Evolutionary conservation across 1,284 basidiomycete species (phyloP).

Genomic region (Neonothopanus nambi): DNA sequence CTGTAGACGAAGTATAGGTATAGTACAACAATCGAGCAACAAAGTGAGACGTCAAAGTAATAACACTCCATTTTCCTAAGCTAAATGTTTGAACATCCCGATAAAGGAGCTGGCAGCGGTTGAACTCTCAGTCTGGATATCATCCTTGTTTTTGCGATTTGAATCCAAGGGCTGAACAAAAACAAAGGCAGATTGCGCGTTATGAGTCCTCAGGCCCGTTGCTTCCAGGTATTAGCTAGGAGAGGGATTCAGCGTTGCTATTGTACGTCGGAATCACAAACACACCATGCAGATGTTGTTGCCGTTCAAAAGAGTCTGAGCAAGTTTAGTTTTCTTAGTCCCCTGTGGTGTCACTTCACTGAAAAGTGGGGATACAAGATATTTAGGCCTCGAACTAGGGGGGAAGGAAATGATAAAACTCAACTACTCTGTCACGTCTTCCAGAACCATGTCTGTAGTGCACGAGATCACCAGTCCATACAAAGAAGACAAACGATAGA

Average conservation of each 20-base stretch:
- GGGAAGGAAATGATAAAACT: constrained; percentile 14
- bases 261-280: constrained; percentile 8
- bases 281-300: constrained; percentile 98
- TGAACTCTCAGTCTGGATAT: too few species aligned
- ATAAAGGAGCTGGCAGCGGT: too few species aligned
- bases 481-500: background rate
- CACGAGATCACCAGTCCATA: background rate
- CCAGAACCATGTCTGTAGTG: constrained; percentile 92
- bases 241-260: constrained; percentile 10
- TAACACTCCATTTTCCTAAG: too few species aligned
- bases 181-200: too few species aligned
- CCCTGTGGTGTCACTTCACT: constrained; percentile 89
- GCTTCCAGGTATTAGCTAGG: constrained; percentile 77
- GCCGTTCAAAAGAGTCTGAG: constrained; percentile 93
- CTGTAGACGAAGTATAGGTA: too few species aligned
- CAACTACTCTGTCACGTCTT: constrained; percentile 98
- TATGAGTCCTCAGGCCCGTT: constrained; percentile 65
- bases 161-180: too few species aligned
- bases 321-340: constrained; percentile 78
- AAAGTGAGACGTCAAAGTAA: too few species aligned
- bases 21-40: too few species aligned
- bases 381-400: background rate
- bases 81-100: too few species aligned
- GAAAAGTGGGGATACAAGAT: constrained; percentile 12
- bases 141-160: too few species aligned